Percentiles rank a stretch among this genome's conserved stretches.
These are phyloP conservation scores for Nadsonia fulvescens DNA, from an alignment of 805 yeast genomes.

Conservation along the genomic window DNA sequence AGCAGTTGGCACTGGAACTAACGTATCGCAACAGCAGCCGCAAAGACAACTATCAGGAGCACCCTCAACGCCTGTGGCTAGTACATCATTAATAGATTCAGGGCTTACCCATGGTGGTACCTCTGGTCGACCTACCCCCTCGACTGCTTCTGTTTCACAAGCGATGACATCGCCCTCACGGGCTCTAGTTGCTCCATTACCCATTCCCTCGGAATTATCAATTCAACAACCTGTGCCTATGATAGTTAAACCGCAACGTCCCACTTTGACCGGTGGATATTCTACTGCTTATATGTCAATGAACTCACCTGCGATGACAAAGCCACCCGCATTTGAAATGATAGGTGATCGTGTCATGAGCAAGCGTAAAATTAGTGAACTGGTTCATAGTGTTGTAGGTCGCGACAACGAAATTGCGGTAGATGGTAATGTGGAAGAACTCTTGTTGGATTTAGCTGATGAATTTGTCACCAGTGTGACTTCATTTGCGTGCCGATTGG, in stretches of 20 bases:
- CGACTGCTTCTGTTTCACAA: slow-evolving; percentile 20
- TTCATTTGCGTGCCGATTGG: slow-evolving; percentile 81
- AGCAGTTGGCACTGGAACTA: too few relatives aligned
- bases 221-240: slow-evolving; percentile 41
- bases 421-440: slow-evolving; percentile 88
- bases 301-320: slow-evolving; percentile 56
- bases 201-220: slow-evolving; percentile 48
- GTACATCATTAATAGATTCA: slow-evolving; percentile 4
- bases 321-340: slow-evolving; percentile 67
- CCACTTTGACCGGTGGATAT: slow-evolving; percentile 70
- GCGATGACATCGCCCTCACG: slow-evolving; percentile 20
- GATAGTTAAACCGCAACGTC: slow-evolving; percentile 49
- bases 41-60: slow-evolving; percentile 4
- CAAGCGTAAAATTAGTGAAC: slow-evolving; percentile 75
- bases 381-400: slow-evolving; percentile 47
- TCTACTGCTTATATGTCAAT: slow-evolving; percentile 55
- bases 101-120: slow-evolving; percentile 11
- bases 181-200: slow-evolving; percentile 14
- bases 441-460: slow-evolving; percentile 81
- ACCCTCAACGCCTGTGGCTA: slow-evolving; percentile 6
- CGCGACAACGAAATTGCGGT: slow-evolving; percentile 82
- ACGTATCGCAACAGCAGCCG: too few relatives aligned
- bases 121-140: slow-evolving; percentile 15
- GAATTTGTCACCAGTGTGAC: slow-evolving; percentile 87
- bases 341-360: slow-evolving; percentile 55